Evolutionary conservation across 352 stramenopile species (phyloP), one percentile per base, ranked within the genome.

Genomic region (Globisporangium radiosum): DNA sequence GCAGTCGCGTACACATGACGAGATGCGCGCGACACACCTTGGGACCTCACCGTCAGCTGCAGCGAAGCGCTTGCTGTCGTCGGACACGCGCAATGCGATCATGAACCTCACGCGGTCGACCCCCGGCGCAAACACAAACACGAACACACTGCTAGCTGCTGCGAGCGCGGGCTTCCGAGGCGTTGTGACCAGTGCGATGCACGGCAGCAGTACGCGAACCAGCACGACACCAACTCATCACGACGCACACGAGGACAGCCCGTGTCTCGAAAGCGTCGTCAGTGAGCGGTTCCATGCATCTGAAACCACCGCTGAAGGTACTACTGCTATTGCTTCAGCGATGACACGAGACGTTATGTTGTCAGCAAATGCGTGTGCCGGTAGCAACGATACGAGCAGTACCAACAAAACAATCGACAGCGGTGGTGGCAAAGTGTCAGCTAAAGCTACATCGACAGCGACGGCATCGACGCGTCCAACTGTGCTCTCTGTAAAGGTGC

Each of bases 111-210:
- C 45, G 15, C 54, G 42, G 14, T 42, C 52, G 47, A 39, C 7
- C 37, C 43, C 15, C 17, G 25, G 25, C 25, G 25, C 25, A 25
- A 25, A 39, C 40, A 1, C 8, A 43, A 43, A 49, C 33, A 11
- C 38, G 37, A 15, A 5, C 19, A 25, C 25, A 2, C 25, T 25
- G 25, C 25, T n/a, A 14, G 13, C 11, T 11, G 19, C 45, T 49
- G 13, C 17, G 5, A n/a, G 45, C 8, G 14, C 7, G 15, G 59
- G 37, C 8, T 60, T 65, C 14, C 53, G 40, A 42, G 53, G 57
- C 42, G 59, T 60, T 13, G 59, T 65, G n/a, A 50, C 57, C 53
- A 52, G 55, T 13, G 53, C 53, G 5, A 65, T 65, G 53, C 39
- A 48, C n/a, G 49, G 43, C n/a, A 56, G 19, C 4, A 60, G 15